Percentiles rank a stretch among this genome's conserved stretches.
Evolutionary conservation across 805 yeast genomes (phyloP).

Genomic region (Saccharomycopsis capsularis): DNA sequence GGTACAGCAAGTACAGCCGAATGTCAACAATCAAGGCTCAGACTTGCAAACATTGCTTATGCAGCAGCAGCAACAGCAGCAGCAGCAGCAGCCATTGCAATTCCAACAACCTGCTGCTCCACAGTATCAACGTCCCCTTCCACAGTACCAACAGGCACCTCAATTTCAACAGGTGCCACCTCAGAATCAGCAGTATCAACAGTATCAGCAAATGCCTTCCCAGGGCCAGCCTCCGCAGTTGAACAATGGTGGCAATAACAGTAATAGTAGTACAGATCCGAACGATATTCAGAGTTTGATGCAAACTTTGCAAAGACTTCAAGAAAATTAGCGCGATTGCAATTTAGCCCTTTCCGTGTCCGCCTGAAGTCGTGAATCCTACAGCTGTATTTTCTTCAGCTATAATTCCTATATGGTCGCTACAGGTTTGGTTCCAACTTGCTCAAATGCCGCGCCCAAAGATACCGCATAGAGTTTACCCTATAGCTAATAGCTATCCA

Average conservation of each 20-base stretch:
- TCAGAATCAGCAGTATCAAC: constrained; percentile 6
- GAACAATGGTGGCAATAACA: neutral
- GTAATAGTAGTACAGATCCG: constrained; percentile 11
- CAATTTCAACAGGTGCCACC: constrained; percentile 24
- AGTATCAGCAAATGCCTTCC: neutral
- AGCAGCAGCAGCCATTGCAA: constrained; percentile 1
- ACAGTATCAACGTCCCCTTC: constrained; percentile 16
- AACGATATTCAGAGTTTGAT: constrained; percentile 20
- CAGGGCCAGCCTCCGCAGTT: neutral
- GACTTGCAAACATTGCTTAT: too few relatives aligned
- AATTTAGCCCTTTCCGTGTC: too few relatives aligned
- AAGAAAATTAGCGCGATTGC: constrained; percentile 14
- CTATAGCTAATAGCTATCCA: too few relatives aligned
- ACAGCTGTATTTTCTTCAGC: too few relatives aligned
- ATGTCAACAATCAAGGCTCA: constrained; percentile 26
- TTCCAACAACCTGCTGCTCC: constrained; percentile 19
- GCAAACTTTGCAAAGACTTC: constrained; percentile 21
- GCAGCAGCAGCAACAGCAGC: constrained; percentile 23
- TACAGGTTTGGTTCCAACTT: too few relatives aligned
- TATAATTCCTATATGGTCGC: too few relatives aligned
- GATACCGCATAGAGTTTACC: too few relatives aligned
- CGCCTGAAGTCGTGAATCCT: too few relatives aligned
- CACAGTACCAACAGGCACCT: constrained; percentile 21
- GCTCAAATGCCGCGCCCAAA: too few relatives aligned
- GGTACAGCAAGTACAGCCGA: constrained; percentile 25